Conservation (phyloP, 1,139 yeast genomes). For the Zygoascus sp. region DNA sequence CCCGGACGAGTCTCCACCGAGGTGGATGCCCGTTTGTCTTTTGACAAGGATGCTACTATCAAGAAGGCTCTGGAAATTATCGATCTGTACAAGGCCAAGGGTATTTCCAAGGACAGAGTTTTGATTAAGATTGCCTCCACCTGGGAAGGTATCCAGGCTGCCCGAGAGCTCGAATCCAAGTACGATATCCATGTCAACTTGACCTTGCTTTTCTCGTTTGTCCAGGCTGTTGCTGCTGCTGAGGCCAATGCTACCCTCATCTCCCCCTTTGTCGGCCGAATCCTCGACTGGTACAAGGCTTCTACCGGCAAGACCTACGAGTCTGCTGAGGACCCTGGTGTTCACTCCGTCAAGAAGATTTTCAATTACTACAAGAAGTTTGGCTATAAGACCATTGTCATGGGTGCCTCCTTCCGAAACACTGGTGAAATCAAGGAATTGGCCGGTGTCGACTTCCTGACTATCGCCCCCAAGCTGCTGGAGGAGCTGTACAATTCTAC, state of each 20-base stretch:
- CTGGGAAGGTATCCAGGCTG: constrained; percentile 99
- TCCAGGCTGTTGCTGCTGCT: constrained; percentile 98
- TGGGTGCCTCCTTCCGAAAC: constrained; percentile 99
- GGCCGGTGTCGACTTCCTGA: constrained; percentile 96
- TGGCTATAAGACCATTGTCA: constrained; percentile 94
- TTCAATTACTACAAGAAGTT: constrained; percentile 97
- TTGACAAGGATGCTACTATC: constrained; percentile 88
- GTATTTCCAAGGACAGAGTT: constrained; percentile 82
- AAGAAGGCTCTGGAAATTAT: constrained; percentile 88
- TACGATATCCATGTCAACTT: constrained; percentile 92
- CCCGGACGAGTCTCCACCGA: constrained; percentile 99
- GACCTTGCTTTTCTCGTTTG: constrained; percentile 90
- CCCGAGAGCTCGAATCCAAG: constrained; percentile 86
- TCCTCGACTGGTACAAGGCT: constrained; percentile 98
- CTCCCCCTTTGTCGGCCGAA: constrained; percentile 99
- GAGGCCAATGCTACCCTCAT: constrained; percentile 95
- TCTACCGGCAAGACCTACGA: constrained; percentile 84
- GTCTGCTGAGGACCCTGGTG: constrained; percentile 91
- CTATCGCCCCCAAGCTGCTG: constrained; percentile 89
- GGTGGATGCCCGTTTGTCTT: constrained; percentile 96
- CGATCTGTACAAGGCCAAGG: constrained; percentile 73
- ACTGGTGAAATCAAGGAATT: constrained; percentile 91
- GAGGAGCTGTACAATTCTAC: constrained; percentile 80
- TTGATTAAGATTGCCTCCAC: constrained; percentile 97
- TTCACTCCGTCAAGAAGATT: constrained; percentile 76